Evolutionary conservation across 202 grass and related monocot genomes (phyloP), one percentile per base, ranked within the genome.

Genomic region (Setaria viridis): DNA sequence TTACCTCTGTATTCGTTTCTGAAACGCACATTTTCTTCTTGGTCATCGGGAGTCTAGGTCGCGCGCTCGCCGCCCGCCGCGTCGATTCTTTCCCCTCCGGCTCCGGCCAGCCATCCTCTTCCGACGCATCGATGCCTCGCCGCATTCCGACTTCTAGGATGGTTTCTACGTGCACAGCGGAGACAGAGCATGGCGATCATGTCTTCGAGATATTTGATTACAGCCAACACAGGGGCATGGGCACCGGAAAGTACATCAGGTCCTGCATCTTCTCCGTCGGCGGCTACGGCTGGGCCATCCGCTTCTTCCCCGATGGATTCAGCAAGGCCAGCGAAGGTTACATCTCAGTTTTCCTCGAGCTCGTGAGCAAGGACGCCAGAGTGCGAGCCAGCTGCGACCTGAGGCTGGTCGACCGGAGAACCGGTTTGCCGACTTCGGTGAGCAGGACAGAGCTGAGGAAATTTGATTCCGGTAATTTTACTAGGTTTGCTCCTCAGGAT

Each of bases 171-270:
- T 81, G 79, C 79, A 70, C 4, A 3, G 13, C 35, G 2, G 53
- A 32, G 8, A 43, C 34, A 14, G 50, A 16, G 13, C 13, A 70
- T 10, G 21, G 65, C 34, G 57, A 9, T 2, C 35, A 57, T 29
- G 13, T 81, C 4, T 81, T 81, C 8, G 51, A 81, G 12, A 70
- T 81, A 35, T 45, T 70, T 41, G 65, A 30, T 30, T 70, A 81
- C 37, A 70, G 79, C 65, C 12, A 58, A 14, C 50, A 32, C 37
- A 81, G 20, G 34, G 66, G 79, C 4, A 69, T 69, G 49, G 66
- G 79, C 8, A 0, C 0, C 14, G 50, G 9, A 0, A 2, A 57
- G 0, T 25, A 17, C 35, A 58, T 81, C 35, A 10, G 3, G 13
- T 70, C 79, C 2, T 35, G 66, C 34, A 29, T 34, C 21, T 81